A percentile compares a stretch with the other conserved stretches of the same genome.
Evolutionary conservation across 345 rosid genomes (phyloP).

Genomic region (Acer saccharum): DNA sequence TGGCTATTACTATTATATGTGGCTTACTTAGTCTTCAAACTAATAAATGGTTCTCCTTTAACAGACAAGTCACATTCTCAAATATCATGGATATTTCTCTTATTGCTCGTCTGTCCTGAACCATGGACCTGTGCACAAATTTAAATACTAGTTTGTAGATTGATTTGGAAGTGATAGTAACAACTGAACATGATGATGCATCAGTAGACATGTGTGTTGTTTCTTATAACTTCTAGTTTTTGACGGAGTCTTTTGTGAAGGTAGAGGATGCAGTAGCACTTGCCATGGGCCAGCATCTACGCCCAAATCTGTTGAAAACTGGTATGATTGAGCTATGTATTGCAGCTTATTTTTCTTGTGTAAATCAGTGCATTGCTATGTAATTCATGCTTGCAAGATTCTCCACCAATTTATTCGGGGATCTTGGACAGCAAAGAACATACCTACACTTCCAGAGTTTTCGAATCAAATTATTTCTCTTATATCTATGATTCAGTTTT

Average conservation of each 20-base stretch:
- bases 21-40: too few species aligned
- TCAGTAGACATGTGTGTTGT: constrained; percentile 1
- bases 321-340: constrained; percentile 34
- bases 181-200: not conserved
- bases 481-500: not conserved
- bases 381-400: not conserved
- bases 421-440: not conserved
- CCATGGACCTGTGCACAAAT: not conserved
- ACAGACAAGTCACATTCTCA: too few species aligned
- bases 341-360: not conserved
- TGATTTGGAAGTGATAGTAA: not conserved
- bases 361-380: not conserved
- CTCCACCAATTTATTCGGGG: not conserved
- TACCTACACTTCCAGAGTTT: not conserved
- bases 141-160: not conserved
- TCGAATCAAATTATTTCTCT: not conserved
- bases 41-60: too few species aligned
- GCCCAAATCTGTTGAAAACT: constrained; percentile 37
- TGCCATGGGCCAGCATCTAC: constrained; percentile 74
- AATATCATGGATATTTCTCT: not conserved
- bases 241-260: constrained; percentile 28
- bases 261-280: constrained; percentile 76
- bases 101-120: not conserved
- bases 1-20: too few species aligned
- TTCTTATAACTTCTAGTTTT: constrained; percentile 12